Base-by-base conservation (phyloP, 2,329 filamentous ascomycete genomes). In the Ophiognomonia clavigignenti-juglandacearum region DNA sequence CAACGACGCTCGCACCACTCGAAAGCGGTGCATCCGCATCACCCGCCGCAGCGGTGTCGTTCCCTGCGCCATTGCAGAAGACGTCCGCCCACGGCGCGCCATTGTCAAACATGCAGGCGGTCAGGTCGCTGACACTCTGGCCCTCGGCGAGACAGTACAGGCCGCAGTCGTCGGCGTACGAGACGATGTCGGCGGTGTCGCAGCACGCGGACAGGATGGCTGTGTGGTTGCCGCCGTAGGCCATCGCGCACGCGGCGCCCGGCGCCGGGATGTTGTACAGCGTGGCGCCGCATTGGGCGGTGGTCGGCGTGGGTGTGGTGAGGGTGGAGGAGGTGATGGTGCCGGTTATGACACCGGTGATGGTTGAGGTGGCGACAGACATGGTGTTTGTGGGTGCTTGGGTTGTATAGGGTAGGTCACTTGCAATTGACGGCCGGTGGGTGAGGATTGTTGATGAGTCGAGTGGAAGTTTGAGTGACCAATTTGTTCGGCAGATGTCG, bases 201-300 rank as follows among this genome's bases (percentile, higher is more conserved):
- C 50, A 52, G 46, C 50, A 52, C 23, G 29, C 5, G 18, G 42
- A 23, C 46, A 52, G 68, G 50, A 71, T 62, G 31, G 66, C 61
- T 43, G 68, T 64, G 61, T 70, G 59, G 53, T 72, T 70, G 5
- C 60, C 58, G 51, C 58, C 60, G 48, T 61, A 61, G 22, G 65
- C 57, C 41, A 73, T 60, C 3, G 64, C 74, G 57, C 74, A 77
- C 34, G 66, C 67, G 14, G 64, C 59, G 49, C 77, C 72, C 19
- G 59, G 55, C 31, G 62, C 61, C 14, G 74, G 74, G 32, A 71
- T 66, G 48, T 70, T 54, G 59, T 65, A 76, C 51, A 69, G 56
- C 6, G 53, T 60, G 47, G 55, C 36, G 23, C 49, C 34, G 27
- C 49, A 51, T 24, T 29, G 27, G 2, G 49, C 46, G 18, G 7